Evolutionary conservation across 495 filamentous ascomycete species (phyloP).

Genomic region (Letharia columbiana): DNA sequence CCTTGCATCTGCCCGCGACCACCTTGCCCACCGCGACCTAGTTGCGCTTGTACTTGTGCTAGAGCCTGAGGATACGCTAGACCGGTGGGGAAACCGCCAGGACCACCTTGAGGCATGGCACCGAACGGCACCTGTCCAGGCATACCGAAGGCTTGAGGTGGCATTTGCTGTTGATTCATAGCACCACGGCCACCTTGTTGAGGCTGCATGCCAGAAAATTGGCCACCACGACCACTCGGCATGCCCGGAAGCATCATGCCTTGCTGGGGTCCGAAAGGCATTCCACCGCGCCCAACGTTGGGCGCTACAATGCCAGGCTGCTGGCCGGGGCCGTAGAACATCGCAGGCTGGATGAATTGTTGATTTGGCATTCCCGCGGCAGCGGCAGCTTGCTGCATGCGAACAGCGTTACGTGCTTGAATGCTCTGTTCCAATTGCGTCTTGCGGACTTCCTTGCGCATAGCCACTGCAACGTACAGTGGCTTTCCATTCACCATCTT

Average conservation of each 20-base stretch:
- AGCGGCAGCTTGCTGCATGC: slow-evolving; percentile 95
- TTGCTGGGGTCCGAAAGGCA: slow-evolving; percentile 77
- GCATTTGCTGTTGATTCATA: slow-evolving; percentile 57
- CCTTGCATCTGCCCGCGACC: slow-evolving; percentile 68
- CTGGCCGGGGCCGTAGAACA: slow-evolving; percentile 83
- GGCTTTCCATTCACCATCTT: slow-evolving; percentile 97
- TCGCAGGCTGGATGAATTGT: slow-evolving; percentile 64
- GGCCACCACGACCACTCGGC: slow-evolving; percentile 74
- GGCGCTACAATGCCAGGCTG: slow-evolving; percentile 69
- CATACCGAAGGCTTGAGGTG: slow-evolving; percentile 67
- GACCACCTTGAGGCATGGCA: slow-evolving; percentile 58
- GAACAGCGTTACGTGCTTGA: slow-evolving; percentile 94
- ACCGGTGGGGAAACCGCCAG: slow-evolving; percentile 46
- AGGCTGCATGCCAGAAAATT: slow-evolving; percentile 59
- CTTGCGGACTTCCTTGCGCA: slow-evolving; percentile 99
- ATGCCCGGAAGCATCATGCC: slow-evolving; percentile 73
- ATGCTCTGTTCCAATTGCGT: slow-evolving; percentile 98
- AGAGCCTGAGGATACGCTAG: slow-evolving; percentile 53
- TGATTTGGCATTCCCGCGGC: slow-evolving; percentile 79
- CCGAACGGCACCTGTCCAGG: slow-evolving; percentile 69
- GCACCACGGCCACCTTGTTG: slow-evolving; percentile 78
- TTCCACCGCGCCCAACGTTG: slow-evolving; percentile 61
- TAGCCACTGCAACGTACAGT: slow-evolving; percentile 92
- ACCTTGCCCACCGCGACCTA: slow-evolving; percentile 61
- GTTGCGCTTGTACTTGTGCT: slow-evolving; percentile 42